Percentiles rank a stretch among this genome's conserved stretches.
These are phyloP conservation scores for Alternaria ventricosa DNA, from an alignment of 2,329 filamentous ascomycete genomes.

Conservation along the genomic window DNA sequence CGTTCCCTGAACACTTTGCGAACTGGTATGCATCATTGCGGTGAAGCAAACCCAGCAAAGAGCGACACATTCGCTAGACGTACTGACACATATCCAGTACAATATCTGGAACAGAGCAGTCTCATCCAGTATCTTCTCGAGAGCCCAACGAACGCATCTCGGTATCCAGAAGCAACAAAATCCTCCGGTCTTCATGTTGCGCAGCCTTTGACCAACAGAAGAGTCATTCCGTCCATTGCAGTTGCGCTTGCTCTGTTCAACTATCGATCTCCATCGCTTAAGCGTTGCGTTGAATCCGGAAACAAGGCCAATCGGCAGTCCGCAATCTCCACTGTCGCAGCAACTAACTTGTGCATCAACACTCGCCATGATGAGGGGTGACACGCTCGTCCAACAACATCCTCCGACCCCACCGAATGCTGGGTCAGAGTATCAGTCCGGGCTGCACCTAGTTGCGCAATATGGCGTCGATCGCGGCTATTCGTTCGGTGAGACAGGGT, in stretches of 20 bases:
- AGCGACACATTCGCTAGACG: slow-evolving; percentile 18
- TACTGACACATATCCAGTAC: slow-evolving; percentile 39
- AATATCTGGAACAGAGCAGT: slow-evolving; percentile 18
- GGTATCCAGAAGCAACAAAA: slow-evolving; percentile 1
- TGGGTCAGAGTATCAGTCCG: slow-evolving; percentile 42
- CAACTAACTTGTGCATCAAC: slow-evolving; percentile 13
- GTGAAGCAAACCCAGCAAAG: slow-evolving; percentile 41
- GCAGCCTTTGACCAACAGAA: slow-evolving; percentile 8
- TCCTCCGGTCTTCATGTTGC: slow-evolving; percentile 7
- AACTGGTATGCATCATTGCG: slow-evolving; percentile 41
- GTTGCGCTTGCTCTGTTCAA: background rate
- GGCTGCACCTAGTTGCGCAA: slow-evolving; percentile 51
- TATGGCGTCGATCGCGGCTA: slow-evolving; percentile 51
- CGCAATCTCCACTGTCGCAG: slow-evolving; percentile 12
- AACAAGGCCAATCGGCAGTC: slow-evolving; percentile 4
- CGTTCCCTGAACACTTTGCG: slow-evolving; percentile 37
- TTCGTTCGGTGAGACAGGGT: slow-evolving; percentile 44
- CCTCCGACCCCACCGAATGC: slow-evolving; percentile 46
- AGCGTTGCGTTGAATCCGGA: slow-evolving; percentile 19
- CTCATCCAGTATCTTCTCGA: slow-evolving; percentile 25
- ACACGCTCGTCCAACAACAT: slow-evolving; percentile 44
- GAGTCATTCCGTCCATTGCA: background rate
- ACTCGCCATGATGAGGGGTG: slow-evolving; percentile 39
- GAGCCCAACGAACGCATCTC: slow-evolving; percentile 2
- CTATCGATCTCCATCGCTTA: slow-evolving; percentile 3